phyloP scores from a whole-genome alignment of 23 red algal species.

The Cyanidium caldarium region DNA sequence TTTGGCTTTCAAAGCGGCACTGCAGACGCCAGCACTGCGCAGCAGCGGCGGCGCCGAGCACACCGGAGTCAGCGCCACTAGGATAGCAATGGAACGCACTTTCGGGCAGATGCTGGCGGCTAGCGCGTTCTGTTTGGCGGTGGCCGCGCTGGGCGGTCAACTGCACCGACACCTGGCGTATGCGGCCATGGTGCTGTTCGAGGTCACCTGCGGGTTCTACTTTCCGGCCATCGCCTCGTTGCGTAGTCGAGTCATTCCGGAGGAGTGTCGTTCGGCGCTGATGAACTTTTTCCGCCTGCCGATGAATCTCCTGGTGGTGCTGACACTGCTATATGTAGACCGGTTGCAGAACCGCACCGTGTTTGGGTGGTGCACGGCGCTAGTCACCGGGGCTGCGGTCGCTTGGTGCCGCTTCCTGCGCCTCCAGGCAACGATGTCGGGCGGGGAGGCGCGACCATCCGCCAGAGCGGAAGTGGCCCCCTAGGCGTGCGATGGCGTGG shows the following conservation, averaged over 20 bases:
- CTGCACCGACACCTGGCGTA: conserved; percentile 25
- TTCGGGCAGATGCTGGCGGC: conserved; percentile 22
- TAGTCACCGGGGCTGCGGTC: too few species aligned
- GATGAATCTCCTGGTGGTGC: conserved; percentile 69
- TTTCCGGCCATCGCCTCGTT: conserved; percentile 80
- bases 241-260: conserved; percentile 60
- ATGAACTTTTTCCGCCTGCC: conserved; percentile 90
- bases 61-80: not conserved
- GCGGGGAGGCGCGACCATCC: too few species aligned
- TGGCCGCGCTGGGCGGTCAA: conserved; percentile 3
- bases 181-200: conserved; percentile 54
- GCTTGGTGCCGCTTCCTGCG: too few species aligned
- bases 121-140: conserved; percentile 16
- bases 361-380: too few species aligned
- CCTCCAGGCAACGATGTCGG: too few species aligned
- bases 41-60: not conserved
- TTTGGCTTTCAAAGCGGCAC: conserved; percentile 23
- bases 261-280: conserved; percentile 60
- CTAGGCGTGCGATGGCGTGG: too few species aligned
- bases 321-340: conserved; percentile 16
- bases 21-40: too few species aligned
- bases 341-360: not conserved
- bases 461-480: too few species aligned
- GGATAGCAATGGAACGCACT: not conserved
- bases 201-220: conserved; percentile 76